Conservation (phyloP, 306 rosid species). For the Inga laurina region DNA sequence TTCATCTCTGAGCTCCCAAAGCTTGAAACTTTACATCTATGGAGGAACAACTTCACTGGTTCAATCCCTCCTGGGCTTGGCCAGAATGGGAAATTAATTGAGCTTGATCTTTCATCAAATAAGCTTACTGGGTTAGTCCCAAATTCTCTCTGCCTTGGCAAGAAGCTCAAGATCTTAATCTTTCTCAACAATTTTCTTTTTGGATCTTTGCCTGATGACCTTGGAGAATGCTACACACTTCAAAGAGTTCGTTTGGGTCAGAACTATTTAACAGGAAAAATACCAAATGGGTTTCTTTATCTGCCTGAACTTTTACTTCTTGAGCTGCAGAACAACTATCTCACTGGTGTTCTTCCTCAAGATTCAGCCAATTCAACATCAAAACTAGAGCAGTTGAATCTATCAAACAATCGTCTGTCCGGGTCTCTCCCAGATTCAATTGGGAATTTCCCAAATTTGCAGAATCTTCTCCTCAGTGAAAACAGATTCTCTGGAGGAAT, state of each 20-base stretch:
- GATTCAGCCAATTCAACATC: slow-evolving; percentile 47
- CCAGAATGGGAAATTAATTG: slow-evolving; percentile 59
- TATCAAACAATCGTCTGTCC: slow-evolving; percentile 70
- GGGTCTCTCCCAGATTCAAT: slow-evolving; percentile 71
- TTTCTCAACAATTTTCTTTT: slow-evolving; percentile 75
- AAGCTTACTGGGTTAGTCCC: slow-evolving; percentile 89
- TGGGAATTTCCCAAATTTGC: slow-evolving; percentile 68
- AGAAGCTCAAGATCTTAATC: slow-evolving; percentile 63
- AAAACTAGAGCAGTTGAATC: slow-evolving; percentile 69
- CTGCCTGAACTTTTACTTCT: slow-evolving; percentile 72
- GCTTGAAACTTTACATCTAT: slow-evolving; percentile 67
- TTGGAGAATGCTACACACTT: slow-evolving; percentile 70
- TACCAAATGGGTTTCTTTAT: slow-evolving; percentile 75
- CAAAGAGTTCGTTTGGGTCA: slow-evolving; percentile 78
- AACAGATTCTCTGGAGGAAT: slow-evolving; percentile 72
- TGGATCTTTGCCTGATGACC: slow-evolving; percentile 77
- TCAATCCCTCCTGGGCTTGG: slow-evolving; percentile 76
- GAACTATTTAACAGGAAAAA: slow-evolving; percentile 69
- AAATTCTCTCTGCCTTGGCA: slow-evolving; percentile 65
- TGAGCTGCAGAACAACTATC: slow-evolving; percentile 81
- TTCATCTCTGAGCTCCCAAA: slow-evolving; percentile 68
- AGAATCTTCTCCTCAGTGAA: slow-evolving; percentile 62
- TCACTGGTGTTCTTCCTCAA: slow-evolving; percentile 63
- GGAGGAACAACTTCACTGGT: slow-evolving; percentile 91
- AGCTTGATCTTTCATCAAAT: slow-evolving; percentile 81